Evolutionary conservation across 352 stramenopile species (phyloP).

Genomic region (Globisporangium mamillatum): DNA sequence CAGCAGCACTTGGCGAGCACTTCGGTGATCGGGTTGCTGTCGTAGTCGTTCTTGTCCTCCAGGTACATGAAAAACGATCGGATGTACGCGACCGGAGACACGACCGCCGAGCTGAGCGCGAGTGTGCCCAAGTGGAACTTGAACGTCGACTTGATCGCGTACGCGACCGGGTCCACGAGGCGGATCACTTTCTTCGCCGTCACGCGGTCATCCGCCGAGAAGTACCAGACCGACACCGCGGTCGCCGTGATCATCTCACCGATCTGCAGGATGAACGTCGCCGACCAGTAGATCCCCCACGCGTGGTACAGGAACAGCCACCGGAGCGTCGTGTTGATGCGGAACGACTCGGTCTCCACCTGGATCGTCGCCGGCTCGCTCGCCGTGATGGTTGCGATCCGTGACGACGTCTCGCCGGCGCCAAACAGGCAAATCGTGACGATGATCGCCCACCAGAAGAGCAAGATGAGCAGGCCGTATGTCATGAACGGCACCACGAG

Average conservation of each 20-base stretch:
- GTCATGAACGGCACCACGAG: slow-evolving; percentile 70
- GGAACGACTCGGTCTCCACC: slow-evolving; percentile 68
- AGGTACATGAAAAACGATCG: slow-evolving; percentile 80
- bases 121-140: slow-evolving; percentile 74
- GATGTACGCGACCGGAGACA: slow-evolving; percentile 61
- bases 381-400: slow-evolving; percentile 57
- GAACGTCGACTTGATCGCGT: slow-evolving; percentile 55
- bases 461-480: slow-evolving; percentile 56
- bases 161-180: slow-evolving; percentile 58
- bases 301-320: slow-evolving; percentile 78
- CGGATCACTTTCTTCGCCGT: slow-evolving; percentile 56
- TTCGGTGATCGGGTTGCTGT: slow-evolving; percentile 57
- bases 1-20: slow-evolving; percentile 63
- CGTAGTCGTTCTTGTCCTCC: slow-evolving; percentile 79
- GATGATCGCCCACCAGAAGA: slow-evolving; percentile 71
- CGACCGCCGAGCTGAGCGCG: slow-evolving; percentile 54
- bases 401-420: slow-evolving; percentile 53
- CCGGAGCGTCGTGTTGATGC: slow-evolving; percentile 55
- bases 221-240: slow-evolving; percentile 77
- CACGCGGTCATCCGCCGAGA: slow-evolving; percentile 56
- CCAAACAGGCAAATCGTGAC: slow-evolving; percentile 79
- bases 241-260: slow-evolving; percentile 77
- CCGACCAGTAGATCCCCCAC: slow-evolving; percentile 82
- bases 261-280: slow-evolving; percentile 61
- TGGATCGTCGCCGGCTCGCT: slow-evolving; percentile 40